A percentile compares a stretch with the other conserved stretches of the same genome.
Evolutionary conservation across 2,329 filamentous ascomycete genomes (phyloP).

Genomic region (Ceratocystis smalleyi): DNA sequence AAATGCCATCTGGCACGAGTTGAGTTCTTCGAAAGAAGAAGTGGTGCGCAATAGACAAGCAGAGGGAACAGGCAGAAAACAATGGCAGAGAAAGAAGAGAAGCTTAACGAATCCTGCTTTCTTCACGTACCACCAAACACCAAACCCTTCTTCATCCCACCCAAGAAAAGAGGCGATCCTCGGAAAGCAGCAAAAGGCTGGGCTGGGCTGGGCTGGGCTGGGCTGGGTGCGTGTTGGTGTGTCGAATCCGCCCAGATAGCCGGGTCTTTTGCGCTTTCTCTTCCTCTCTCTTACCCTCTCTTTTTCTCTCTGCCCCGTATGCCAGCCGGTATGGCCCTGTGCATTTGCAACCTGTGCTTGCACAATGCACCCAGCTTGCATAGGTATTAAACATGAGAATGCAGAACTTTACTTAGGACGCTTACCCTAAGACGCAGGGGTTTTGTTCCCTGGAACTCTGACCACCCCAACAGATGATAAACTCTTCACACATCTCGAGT

Average conservation of each 20-base stretch:
- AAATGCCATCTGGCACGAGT: not conserved
- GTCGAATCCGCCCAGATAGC: not conserved
- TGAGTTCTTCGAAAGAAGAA: not conserved
- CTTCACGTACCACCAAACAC: not conserved
- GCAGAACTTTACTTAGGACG: too few relatives aligned
- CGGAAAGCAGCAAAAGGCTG: not conserved
- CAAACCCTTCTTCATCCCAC: not conserved
- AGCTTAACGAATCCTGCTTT: slow-evolving; percentile 2
- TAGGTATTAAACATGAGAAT: too few relatives aligned
- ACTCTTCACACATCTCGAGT: too few relatives aligned
- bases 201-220: not conserved
- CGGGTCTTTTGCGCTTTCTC: not conserved
- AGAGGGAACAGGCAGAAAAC: not conserved
- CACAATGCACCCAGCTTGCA: too few relatives aligned
- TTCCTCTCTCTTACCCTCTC: too few relatives aligned
- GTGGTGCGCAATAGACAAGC: not conserved
- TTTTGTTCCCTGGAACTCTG: too few relatives aligned
- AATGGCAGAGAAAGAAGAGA: not conserved
- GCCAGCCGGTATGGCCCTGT: too few relatives aligned
- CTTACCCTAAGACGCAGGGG: too few relatives aligned
- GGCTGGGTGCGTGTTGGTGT: too few relatives aligned
- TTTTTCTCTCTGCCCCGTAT: too few relatives aligned
- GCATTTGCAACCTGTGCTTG: too few relatives aligned
- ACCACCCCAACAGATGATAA: too few relatives aligned
- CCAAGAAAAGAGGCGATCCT: not conserved